Conservation (phyloP, 768 basidiomycete genomes). For the Suillus fuscotomentosus region DNA sequence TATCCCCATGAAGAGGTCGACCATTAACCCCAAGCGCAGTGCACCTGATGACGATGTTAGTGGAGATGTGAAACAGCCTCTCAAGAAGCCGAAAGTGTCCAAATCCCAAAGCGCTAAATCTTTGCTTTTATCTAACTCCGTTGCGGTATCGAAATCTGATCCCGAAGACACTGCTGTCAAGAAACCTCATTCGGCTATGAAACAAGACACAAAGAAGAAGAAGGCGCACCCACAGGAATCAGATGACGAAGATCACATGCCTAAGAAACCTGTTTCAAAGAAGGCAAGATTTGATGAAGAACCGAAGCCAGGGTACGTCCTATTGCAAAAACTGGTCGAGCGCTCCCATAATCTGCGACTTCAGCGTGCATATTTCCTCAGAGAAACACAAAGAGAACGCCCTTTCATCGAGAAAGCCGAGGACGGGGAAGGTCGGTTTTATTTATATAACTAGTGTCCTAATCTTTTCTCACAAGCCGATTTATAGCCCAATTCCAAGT, state of each 20-base stretch:
- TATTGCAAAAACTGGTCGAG: not conserved
- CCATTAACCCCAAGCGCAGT: not conserved
- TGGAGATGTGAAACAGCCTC: not conserved
- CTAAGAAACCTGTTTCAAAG: conserved; percentile 16
- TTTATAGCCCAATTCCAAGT: conserved; percentile 7
- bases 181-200: not conserved
- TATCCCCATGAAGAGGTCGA: not conserved
- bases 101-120: not conserved
- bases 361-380: conserved; percentile 13
- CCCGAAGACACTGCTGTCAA: not conserved
- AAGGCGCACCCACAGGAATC: conserved; percentile 2
- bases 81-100: conserved; percentile 18
- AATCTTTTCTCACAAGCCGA: not conserved
- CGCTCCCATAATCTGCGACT: not conserved
- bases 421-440: not conserved
- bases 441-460: not conserved
- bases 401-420: conserved; percentile 7
- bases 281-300: conserved; percentile 1
- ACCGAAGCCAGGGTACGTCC: not conserved
- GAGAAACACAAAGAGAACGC: conserved; percentile 37
- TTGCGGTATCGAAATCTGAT: not conserved
- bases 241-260: conserved; percentile 21
- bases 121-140: not conserved
- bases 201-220: conserved; percentile 14
- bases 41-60: conserved; percentile 1